phyloP scores from a whole-genome alignment of 75 land plant genomes.

The Isoetes taiwanensis region DNA sequence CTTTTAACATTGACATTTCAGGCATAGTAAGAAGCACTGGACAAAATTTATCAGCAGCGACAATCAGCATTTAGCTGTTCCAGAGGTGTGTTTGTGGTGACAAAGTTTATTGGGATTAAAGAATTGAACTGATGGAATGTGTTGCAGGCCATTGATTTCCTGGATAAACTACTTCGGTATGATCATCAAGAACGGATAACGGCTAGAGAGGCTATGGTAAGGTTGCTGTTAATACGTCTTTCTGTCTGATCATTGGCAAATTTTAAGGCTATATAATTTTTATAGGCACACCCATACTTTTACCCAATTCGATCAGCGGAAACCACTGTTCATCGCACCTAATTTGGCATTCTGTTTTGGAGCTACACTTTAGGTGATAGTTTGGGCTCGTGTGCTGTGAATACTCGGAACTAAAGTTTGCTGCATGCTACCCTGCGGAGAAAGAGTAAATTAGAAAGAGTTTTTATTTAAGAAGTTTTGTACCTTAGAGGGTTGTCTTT shows the following conservation, averaged over 20 bases:
- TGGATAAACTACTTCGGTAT: constrained; percentile 69
- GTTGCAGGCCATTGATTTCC: constrained; percentile 67
- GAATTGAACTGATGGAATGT: background rate
- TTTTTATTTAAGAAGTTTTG: no score
- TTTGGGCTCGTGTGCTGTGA: no score
- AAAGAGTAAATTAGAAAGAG: no score
- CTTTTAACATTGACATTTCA: constrained; percentile 17
- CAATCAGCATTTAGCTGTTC: constrained; percentile 68
- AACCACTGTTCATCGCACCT: constrained; percentile 37
- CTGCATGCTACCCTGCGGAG: no score
- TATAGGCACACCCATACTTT: constrained; percentile 80
- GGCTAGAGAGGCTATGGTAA: constrained; percentile 84
- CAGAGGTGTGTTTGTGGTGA: constrained; percentile 39
- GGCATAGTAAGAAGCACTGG: constrained; percentile 83
- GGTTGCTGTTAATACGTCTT: no score
- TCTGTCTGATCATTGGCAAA: no score
- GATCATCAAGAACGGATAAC: constrained; percentile 88
- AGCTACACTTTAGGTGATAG: no score
- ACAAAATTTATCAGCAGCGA: constrained; percentile 63
- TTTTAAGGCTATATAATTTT: background rate
- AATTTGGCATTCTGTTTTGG: no score
- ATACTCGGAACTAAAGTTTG: no score
- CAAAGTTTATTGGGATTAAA: no score
- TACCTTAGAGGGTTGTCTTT: no score
- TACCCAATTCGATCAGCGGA: constrained; percentile 53